These are phyloP conservation scores for Neonectria ditissima DNA, from an alignment of 2,329 filamentous ascomycete genomes.

Conservation along the genomic window DNA sequence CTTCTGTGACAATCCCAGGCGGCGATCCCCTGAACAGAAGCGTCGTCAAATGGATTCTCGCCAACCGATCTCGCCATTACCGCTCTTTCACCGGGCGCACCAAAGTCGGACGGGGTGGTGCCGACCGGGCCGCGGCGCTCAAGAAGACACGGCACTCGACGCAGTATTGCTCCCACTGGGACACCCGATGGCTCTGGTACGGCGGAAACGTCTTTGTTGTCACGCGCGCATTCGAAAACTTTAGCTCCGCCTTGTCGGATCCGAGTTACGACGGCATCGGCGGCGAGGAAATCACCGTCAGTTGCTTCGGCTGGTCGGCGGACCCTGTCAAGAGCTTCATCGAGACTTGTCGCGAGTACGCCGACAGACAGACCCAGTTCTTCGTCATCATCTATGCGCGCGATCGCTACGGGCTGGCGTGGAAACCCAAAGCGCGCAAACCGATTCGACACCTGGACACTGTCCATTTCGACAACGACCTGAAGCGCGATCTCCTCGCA, in stretches of 20 bases:
- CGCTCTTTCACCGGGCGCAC: slow-evolving; percentile 60
- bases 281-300: slow-evolving; percentile 60
- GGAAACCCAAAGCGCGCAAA: slow-evolving; percentile 62
- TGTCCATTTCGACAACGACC: slow-evolving; percentile 60
- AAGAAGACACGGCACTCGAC: slow-evolving; percentile 57
- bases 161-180: slow-evolving; percentile 60
- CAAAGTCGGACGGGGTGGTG: slow-evolving; percentile 47
- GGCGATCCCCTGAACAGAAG: slow-evolving; percentile 59
- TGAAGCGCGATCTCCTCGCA: slow-evolving; percentile 60
- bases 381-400: slow-evolving; percentile 63
- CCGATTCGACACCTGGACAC: slow-evolving; percentile 63
- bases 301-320: slow-evolving; percentile 64
- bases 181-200: slow-evolving; percentile 63
- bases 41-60: slow-evolving; percentile 59
- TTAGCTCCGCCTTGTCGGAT: slow-evolving; percentile 52
- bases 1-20: slow-evolving; percentile 57
- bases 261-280: slow-evolving; percentile 60
- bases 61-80: slow-evolving; percentile 53
- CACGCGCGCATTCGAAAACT: slow-evolving; percentile 55
- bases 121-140: slow-evolving; percentile 54
- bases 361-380: slow-evolving; percentile 61
- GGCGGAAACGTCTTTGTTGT: slow-evolving; percentile 59
- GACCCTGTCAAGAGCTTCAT: slow-evolving; percentile 60
- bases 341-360: slow-evolving; percentile 59
- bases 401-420: slow-evolving; percentile 59